phyloP scores from a whole-genome alignment of 1,284 basidiomycete genomes.

The Moesziomyces globuligerus region DNA sequence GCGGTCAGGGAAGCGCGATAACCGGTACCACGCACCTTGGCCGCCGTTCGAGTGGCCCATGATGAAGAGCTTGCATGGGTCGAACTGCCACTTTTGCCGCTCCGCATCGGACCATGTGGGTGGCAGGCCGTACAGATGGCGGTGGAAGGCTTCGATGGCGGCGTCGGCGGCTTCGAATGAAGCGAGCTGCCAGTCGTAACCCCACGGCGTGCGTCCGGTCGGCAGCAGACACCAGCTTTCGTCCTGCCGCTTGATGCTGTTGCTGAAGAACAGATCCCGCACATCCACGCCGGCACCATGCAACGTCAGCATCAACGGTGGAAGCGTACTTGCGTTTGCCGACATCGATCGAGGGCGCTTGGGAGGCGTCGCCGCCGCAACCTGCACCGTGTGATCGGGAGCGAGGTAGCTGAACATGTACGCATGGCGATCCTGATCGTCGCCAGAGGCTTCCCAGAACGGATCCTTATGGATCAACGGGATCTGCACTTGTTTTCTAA shows the following conservation, averaged over 20 bases:
- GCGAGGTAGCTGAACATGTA: slow-evolving; percentile 37
- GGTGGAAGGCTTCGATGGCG: slow-evolving; percentile 71
- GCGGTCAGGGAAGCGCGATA: slow-evolving; percentile 79
- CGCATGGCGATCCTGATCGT: slow-evolving; percentile 14
- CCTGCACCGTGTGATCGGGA: slow-evolving; percentile 10
- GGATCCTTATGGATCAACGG: slow-evolving; percentile 14
- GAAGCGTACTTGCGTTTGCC: background rate
- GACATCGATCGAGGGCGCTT: background rate
- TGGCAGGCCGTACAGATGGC: slow-evolving; percentile 30
- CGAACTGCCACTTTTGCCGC: slow-evolving; percentile 20
- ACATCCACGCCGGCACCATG: slow-evolving; percentile 82
- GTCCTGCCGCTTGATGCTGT: slow-evolving; percentile 73
- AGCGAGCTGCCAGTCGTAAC: slow-evolving; percentile 85
- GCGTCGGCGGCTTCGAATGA: slow-evolving; percentile 76
- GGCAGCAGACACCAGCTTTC: slow-evolving; percentile 79
- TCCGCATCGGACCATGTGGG: slow-evolving; percentile 13
- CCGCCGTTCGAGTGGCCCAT: slow-evolving; percentile 93
- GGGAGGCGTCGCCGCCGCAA: slow-evolving; percentile 46
- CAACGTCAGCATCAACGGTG: slow-evolving; percentile 76
- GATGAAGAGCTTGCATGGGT: slow-evolving; percentile 71
- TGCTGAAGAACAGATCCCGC: slow-evolving; percentile 63
- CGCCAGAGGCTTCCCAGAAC: slow-evolving; percentile 24
- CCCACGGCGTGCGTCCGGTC: slow-evolving; percentile 74
- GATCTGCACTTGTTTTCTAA: slow-evolving; percentile 9
- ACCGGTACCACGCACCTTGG: slow-evolving; percentile 84